These are phyloP conservation scores for Debaryomyces psychrophilus DNA, from an alignment of 1,139 yeast species.

Conservation along the genomic window DNA sequence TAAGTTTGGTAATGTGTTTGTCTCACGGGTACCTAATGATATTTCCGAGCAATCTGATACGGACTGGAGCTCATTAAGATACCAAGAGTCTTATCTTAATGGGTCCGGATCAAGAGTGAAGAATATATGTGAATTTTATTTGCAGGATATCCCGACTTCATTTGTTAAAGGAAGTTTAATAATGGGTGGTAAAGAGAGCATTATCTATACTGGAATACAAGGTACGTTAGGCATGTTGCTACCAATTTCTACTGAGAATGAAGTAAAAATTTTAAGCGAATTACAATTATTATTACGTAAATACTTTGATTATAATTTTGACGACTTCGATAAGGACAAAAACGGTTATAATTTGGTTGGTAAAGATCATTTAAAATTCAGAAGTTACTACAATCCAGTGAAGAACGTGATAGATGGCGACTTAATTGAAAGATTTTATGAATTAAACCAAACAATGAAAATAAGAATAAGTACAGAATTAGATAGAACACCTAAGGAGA, in stretches of 20 bases:
- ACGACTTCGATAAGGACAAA: conserved; percentile 31
- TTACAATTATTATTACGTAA: conserved; percentile 56
- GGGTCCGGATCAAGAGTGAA: conserved; percentile 59
- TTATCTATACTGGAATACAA: conserved; percentile 74
- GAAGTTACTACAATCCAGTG: conserved; percentile 80
- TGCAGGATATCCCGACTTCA: conserved; percentile 72
- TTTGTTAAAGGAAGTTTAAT: conserved; percentile 57
- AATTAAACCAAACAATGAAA: conserved; percentile 42
- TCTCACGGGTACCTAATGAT: conserved; percentile 58
- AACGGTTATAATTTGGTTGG: conserved; percentile 48
- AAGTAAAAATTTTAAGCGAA: conserved; percentile 59
- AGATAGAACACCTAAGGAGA: conserved; percentile 60
- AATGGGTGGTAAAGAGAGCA: conserved; percentile 65
- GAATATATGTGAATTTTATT: conserved; percentile 60
- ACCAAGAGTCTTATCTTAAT: conserved; percentile 43
- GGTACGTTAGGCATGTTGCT: conserved; percentile 78
- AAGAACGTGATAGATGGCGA: conserved; percentile 88
- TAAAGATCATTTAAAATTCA: conserved; percentile 65
- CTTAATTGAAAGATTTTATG: conserved; percentile 61
- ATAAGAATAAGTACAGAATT: conserved; percentile 53
- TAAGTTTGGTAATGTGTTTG: conserved; percentile 78
- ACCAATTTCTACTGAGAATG: conserved; percentile 68
- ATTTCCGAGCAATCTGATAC: conserved; percentile 51
- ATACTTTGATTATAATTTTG: conserved; percentile 30
- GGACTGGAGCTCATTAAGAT: conserved; percentile 49